Percentiles rank a stretch among this genome's conserved stretches.
Conservation (phyloP, 495 filamentous ascomycete genomes). For the Sordaria brevicollis region DNA sequence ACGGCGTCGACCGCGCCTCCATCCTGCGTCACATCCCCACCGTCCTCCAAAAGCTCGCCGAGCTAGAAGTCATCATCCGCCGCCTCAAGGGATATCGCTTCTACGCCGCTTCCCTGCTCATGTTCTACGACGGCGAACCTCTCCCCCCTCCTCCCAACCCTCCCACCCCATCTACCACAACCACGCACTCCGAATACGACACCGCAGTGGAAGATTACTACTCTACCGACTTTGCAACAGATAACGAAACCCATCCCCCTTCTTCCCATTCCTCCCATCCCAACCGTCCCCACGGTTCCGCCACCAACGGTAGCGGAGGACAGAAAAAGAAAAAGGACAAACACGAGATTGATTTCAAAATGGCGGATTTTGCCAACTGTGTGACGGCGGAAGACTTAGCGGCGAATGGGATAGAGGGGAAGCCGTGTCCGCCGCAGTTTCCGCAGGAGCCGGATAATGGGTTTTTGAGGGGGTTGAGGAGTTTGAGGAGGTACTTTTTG, state of each 20-base stretch:
- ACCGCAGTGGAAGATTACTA: constrained; percentile 35
- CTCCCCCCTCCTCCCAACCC: constrained; percentile 11
- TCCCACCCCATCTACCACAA: constrained; percentile 11
- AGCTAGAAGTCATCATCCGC: constrained; percentile 73
- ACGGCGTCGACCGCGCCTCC: constrained; percentile 70
- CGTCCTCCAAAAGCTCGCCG: constrained; percentile 70
- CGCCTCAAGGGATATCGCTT: constrained; percentile 79
- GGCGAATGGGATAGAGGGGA: constrained; percentile 26
- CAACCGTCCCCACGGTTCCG: not conserved
- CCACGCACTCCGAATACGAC: constrained; percentile 30
- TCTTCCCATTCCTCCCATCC: no score
- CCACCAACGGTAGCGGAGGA: not conserved
- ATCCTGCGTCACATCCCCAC: constrained; percentile 76
- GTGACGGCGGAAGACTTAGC: constrained; percentile 73
- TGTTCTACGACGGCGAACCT: constrained; percentile 80
- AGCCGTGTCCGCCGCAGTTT: constrained; percentile 71
- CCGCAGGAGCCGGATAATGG: constrained; percentile 75
- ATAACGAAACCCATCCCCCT: no score
- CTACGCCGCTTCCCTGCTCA: constrained; percentile 87
- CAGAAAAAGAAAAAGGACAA: constrained; percentile 24
- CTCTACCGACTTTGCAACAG: constrained; percentile 37
- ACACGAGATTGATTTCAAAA: constrained; percentile 76
- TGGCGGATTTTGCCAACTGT: constrained; percentile 97
- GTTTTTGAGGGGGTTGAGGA: constrained; percentile 77
- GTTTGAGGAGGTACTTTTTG: constrained; percentile 74